A percentile compares a stretch with the other conserved stretches of the same genome.
These are phyloP conservation scores for Tuber magnatum DNA, from an alignment of 495 filamentous ascomycete genomes.

Conservation along the genomic window DNA sequence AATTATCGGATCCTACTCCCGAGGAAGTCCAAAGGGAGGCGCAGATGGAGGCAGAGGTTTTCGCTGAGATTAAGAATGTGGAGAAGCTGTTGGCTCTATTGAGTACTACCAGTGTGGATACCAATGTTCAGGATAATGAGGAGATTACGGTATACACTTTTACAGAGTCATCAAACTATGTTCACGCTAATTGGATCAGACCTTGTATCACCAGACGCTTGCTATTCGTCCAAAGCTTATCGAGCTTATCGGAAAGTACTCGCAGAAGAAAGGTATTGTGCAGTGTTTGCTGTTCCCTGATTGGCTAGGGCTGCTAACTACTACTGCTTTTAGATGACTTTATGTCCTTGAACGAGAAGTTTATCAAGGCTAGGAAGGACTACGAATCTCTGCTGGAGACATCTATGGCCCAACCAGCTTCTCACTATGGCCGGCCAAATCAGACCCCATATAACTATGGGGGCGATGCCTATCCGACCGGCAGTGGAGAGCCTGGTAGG, in stretches of 20 bases:
- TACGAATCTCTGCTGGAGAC: slow-evolving; percentile 93
- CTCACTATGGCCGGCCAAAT: slow-evolving; percentile 60
- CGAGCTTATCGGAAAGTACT: slow-evolving; percentile 97
- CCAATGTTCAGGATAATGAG: slow-evolving; percentile 80
- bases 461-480: slow-evolving; percentile 43
- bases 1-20: slow-evolving; percentile 84
- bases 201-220: slow-evolving; percentile 84
- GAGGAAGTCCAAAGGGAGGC: slow-evolving; percentile 94
- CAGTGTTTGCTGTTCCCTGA: not conserved
- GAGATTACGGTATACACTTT: slow-evolving; percentile 66
- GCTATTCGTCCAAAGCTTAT: slow-evolving; percentile 95
- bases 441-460: slow-evolving; percentile 60
- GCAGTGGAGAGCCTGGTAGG: slow-evolving; percentile 38
- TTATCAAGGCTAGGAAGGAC: slow-evolving; percentile 94
- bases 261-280: slow-evolving; percentile 85
- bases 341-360: slow-evolving; percentile 96
- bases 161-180: not conserved
- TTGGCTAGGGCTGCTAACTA: slow-evolving; percentile 9
- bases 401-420: slow-evolving; percentile 84
- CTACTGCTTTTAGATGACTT: slow-evolving; percentile 68
- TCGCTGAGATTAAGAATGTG: slow-evolving; percentile 97
- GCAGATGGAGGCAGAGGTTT: slow-evolving; percentile 95
- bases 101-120: slow-evolving; percentile 86
- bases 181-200: slow-evolving; percentile 44
- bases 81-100: slow-evolving; percentile 90